Conservation (phyloP, 192 early-diverging fungal genomes). For the Umbelopsis sp. region DNA sequence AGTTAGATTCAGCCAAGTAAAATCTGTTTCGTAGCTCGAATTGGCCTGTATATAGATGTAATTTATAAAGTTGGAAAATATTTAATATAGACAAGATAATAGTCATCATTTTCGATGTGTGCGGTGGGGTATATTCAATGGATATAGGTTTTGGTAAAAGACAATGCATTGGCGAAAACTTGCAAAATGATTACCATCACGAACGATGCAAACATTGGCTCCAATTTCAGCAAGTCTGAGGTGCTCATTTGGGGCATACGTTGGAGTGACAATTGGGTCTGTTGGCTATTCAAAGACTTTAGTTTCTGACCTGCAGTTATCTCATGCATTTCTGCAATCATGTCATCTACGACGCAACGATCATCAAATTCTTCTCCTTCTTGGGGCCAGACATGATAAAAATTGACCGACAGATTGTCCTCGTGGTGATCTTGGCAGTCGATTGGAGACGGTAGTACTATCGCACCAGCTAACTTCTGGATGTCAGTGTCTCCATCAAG, state of each 20-base stretch:
- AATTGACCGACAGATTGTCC: too few species aligned
- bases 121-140: neutral
- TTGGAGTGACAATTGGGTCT: neutral
- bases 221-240: neutral
- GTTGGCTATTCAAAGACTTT: neutral
- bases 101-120: neutral
- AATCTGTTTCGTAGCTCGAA: neutral
- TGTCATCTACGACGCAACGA: slow-evolving; percentile 2
- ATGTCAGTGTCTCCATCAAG: too few species aligned
- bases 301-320: neutral
- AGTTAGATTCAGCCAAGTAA: neutral
- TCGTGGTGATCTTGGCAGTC: too few species aligned
- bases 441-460: too few species aligned
- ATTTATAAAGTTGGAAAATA: neutral
- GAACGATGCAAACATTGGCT: slow-evolving; percentile 7
- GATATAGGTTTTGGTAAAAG: slow-evolving; percentile 3
- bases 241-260: neutral
- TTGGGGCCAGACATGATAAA: too few species aligned
- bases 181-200: neutral
- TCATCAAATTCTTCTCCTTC: neutral
- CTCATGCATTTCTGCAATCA: neutral
- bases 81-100: neutral
- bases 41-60: neutral
- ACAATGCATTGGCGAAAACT: slow-evolving; percentile 1
- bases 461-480: too few species aligned